phyloP scores from a whole-genome alignment of 495 filamentous ascomycete species.

The Hyaloscypha finlandica region DNA sequence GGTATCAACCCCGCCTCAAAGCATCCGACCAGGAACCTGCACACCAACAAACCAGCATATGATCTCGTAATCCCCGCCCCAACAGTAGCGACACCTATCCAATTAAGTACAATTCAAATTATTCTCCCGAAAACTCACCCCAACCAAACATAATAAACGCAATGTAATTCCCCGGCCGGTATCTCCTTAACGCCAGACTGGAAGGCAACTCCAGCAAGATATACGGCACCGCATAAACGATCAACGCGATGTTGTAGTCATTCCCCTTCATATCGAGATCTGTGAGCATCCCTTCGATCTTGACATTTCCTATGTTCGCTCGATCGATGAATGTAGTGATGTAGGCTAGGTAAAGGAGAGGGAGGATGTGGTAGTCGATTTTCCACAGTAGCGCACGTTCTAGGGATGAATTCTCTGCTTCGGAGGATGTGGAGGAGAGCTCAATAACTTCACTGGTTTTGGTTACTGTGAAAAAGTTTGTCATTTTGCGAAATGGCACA shows the following conservation, averaged over 20 bases:
- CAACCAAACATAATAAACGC: constrained; percentile 1
- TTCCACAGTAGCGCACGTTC: constrained; percentile 5
- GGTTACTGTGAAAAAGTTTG: neutral
- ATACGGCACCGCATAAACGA: neutral
- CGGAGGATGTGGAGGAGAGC: neutral
- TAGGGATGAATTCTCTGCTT: neutral
- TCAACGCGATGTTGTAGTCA: constrained; percentile 26
- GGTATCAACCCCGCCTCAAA: neutral
- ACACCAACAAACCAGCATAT: neutral
- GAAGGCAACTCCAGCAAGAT: neutral
- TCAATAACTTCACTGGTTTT: neutral
- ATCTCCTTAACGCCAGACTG: neutral
- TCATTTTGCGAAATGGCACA: neutral
- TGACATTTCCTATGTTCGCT: constrained; percentile 46
- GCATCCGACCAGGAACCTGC: neutral
- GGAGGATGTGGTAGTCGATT: constrained; percentile 14
- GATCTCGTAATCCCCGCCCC: neutral
- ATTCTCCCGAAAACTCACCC: neutral
- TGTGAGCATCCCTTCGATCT: constrained; percentile 38
- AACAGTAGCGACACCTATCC: neutral
- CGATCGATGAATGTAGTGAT: constrained; percentile 41
- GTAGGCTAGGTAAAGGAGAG: constrained; percentile 25
- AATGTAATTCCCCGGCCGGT: neutral
- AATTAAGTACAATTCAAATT: neutral
- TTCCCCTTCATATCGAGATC: constrained; percentile 35